Conservation (phyloP, 2,329 filamentous ascomycete genomes). For the Colletotrichum salicis region DNA sequence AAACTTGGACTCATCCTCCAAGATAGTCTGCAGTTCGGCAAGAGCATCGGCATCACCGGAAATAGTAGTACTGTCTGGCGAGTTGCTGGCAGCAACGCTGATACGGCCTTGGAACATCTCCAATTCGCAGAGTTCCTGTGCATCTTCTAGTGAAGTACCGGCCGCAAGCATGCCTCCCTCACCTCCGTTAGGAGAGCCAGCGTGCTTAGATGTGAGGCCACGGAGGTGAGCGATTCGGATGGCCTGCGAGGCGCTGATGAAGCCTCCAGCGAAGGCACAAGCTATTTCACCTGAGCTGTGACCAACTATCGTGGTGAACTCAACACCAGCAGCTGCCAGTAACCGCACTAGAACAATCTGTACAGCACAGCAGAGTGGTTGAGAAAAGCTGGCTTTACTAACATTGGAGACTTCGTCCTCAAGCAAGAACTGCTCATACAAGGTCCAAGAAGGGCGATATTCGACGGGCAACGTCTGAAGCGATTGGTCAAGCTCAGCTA, state of each 20-base stretch:
- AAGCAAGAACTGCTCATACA: slow-evolving; percentile 39
- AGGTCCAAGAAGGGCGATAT: slow-evolving; percentile 42
- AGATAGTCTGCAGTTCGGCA: slow-evolving; percentile 35
- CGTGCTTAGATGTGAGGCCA: slow-evolving; percentile 16
- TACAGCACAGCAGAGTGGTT: slow-evolving; percentile 34
- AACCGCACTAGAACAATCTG: slow-evolving; percentile 42
- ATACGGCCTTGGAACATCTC: slow-evolving; percentile 35
- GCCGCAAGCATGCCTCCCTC: slow-evolving; percentile 41
- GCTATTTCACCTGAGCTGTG: slow-evolving; percentile 63
- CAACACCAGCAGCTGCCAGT: slow-evolving; percentile 44
- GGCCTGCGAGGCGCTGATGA: slow-evolving; percentile 44
- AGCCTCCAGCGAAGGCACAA: slow-evolving; percentile 60
- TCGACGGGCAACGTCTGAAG: slow-evolving; percentile 35
- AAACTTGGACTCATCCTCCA: slow-evolving; percentile 39
- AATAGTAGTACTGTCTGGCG: slow-evolving; percentile 38
- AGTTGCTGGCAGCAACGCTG: slow-evolving; percentile 40
- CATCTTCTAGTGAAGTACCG: slow-evolving; percentile 36
- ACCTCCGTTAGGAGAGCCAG: slow-evolving; percentile 20
- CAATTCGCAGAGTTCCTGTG: slow-evolving; percentile 19
- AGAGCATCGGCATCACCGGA: slow-evolving; percentile 44
- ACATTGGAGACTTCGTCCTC: slow-evolving; percentile 37
- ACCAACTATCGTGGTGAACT: slow-evolving; percentile 51
- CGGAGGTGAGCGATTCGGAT: slow-evolving; percentile 40
- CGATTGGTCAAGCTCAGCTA: slow-evolving; percentile 38
- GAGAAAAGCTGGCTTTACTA: slow-evolving; percentile 35